Conservation (phyloP, 169 alveolate genomes). For the Perkinsus chesapeaki region DNA sequence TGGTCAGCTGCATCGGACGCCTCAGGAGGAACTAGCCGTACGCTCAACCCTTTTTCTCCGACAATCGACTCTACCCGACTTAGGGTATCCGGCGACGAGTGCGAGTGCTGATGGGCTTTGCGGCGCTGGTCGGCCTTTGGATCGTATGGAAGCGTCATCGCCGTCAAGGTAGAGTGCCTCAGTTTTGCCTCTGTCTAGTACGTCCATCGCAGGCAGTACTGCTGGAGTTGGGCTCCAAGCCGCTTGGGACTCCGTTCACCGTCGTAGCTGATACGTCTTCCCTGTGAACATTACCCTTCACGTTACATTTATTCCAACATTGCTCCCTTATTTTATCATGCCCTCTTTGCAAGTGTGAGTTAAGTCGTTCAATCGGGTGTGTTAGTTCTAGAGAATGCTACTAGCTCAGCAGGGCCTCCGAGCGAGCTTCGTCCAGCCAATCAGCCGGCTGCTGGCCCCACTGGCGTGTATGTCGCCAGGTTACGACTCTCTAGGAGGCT, state of each 20-base stretch:
- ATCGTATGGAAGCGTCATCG: not conserved
- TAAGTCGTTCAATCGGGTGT: no score
- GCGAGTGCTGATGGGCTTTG: not conserved
- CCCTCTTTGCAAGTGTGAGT: no score
- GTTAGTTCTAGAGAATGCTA: no score
- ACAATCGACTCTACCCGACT: not conserved
- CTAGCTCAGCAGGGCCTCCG: no score
- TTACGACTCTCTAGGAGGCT: no score
- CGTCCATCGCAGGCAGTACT: not conserved
- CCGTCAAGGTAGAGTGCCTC: not conserved
- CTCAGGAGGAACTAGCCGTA: not conserved
- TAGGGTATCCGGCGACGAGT: not conserved
- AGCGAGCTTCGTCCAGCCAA: no score
- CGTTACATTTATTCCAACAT: no score
- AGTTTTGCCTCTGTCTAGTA: not conserved
- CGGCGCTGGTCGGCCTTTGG: not conserved
- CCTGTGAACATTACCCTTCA: no score
- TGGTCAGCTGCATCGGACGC: not conserved
- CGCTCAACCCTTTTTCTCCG: not conserved
- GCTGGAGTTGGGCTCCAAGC: not conserved
- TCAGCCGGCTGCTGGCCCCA: no score
- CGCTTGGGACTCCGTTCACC: not conserved
- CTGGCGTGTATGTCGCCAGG: no score
- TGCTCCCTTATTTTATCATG: no score
- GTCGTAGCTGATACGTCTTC: not conserved